Evolutionary conservation across 495 filamentous ascomycete genomes (phyloP).

Genomic region (Podospora bellae-mahoneyi): DNA sequence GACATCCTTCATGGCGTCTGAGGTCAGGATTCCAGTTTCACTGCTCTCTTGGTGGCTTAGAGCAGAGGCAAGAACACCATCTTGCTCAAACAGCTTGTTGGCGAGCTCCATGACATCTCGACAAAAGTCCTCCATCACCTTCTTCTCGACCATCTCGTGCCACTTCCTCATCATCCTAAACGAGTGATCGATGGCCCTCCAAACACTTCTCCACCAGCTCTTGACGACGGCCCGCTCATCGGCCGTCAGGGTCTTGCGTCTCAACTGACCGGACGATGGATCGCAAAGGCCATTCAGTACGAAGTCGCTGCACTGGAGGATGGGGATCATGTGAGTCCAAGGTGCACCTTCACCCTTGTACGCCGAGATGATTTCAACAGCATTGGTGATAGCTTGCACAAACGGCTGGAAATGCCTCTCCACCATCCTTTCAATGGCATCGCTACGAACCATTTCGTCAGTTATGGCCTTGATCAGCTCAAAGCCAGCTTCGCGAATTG

Average conservation of each 20-base stretch:
- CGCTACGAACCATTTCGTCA: constrained; percentile 62
- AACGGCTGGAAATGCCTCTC: constrained; percentile 52
- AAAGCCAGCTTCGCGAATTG: constrained; percentile 69
- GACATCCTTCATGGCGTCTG: constrained; percentile 50
- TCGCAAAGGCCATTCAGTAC: constrained; percentile 82
- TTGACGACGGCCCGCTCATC: constrained; percentile 61
- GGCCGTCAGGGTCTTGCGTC: constrained; percentile 57
- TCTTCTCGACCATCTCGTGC: constrained; percentile 66
- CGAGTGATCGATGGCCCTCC: constrained; percentile 74
- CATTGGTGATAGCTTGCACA: constrained; percentile 36
- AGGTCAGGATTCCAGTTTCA: constrained; percentile 44
- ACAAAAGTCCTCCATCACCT: constrained; percentile 82
- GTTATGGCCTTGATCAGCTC: constrained; percentile 78
- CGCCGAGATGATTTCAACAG: constrained; percentile 47
- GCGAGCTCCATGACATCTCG: constrained; percentile 92
- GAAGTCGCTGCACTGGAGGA: constrained; percentile 70
- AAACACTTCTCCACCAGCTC: constrained; percentile 77
- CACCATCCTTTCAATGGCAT: constrained; percentile 70
- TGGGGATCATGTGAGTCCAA: constrained; percentile 62
- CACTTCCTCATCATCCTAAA: constrained; percentile 79
- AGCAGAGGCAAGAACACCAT: constrained; percentile 70
- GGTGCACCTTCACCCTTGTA: constrained; percentile 52
- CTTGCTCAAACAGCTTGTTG: constrained; percentile 77
- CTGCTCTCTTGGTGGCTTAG: constrained; percentile 45
- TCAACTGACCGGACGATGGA: constrained; percentile 71